These are phyloP conservation scores for Talaromyces albobiverticillius DNA, from an alignment of 2,329 filamentous ascomycete species.

Conservation along the genomic window DNA sequence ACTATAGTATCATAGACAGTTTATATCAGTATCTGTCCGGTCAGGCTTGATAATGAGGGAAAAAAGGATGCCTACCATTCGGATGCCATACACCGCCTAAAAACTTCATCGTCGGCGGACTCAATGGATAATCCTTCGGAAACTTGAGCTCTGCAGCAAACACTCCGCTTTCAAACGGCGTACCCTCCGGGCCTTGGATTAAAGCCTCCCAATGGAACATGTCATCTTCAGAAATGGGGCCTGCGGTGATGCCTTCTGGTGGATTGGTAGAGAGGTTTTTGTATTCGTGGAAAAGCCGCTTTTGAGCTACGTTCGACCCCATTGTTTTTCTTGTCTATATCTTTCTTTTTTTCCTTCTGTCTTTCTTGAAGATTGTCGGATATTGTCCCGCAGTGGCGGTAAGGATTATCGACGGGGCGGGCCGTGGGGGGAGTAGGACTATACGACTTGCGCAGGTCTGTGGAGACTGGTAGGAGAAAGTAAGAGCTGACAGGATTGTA, in stretches of 20 bases:
- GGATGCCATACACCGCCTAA: slow-evolving; percentile 86
- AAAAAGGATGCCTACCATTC: slow-evolving; percentile 63
- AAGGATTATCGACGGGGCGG: neutral
- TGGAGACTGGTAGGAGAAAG: neutral
- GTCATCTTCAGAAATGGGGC: slow-evolving; percentile 90
- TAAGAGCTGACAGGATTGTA: neutral
- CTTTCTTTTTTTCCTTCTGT: neutral
- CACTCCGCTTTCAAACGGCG: slow-evolving; percentile 91
- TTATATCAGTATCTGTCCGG: neutral
- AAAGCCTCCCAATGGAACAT: slow-evolving; percentile 94
- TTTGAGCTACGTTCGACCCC: slow-evolving; percentile 56
- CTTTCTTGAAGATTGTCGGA: neutral
- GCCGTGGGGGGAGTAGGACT: neutral
- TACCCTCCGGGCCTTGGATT: slow-evolving; percentile 92
- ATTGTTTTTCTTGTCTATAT: slow-evolving; percentile 26
- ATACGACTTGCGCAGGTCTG: neutral
- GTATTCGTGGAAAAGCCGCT: slow-evolving; percentile 94
- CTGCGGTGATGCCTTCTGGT: slow-evolving; percentile 95
- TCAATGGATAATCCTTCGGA: slow-evolving; percentile 93
- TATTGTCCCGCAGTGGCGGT: neutral
- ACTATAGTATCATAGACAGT: slow-evolving; percentile 55
- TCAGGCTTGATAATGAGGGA: neutral
- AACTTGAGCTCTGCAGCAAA: slow-evolving; percentile 95
- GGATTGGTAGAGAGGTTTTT: slow-evolving; percentile 89
- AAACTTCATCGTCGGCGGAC: slow-evolving; percentile 95